Base-by-base conservation (phyloP, 805 yeast genomes). In the Suhomyces prunicola region DNA sequence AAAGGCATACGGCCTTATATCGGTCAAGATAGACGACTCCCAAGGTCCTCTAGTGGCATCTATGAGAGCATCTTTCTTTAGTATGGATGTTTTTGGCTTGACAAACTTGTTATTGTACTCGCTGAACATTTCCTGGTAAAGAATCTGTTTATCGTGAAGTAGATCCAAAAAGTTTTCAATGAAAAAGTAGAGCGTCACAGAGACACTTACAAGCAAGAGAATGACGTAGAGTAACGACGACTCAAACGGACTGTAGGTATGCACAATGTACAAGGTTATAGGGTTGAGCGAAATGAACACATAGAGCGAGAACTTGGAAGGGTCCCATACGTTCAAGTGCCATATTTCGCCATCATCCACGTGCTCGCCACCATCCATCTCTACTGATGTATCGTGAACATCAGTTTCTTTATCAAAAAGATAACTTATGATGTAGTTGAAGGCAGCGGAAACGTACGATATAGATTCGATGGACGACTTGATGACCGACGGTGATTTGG, bases 61-160 rank as follows among this genome's bases (percentile, higher is more conserved):
- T 5, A 86, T 74, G 22, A 80, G 73, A 5, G 80, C 90, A 58
- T 88, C 90, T 58, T 84, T 80, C 46, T 76, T 74, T 46, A 72
- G 66, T 9, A 76, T 75, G 7, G 82, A 73, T 2, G 81, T 68
- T 48, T 78, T 77, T 2, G 90, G 91, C 35, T 77, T 77, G 15
- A 86, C 86, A 56, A 76, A 81, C 63, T 88, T 87, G 29, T 76
- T 67, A 58, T 85, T 79, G 60, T 84, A 84, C 60, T 88, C 94
- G 36, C 77, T 78, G 54, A 84, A 71, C 56, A 82, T 80, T 61
- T 87, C 90, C 54, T 79, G 80, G 53, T 77, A 77, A 4, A 88
- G 63, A 7, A 86, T 71, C 50, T 81, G 82, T 56, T 84, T 85
- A 66, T 88, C 92, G 44, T 78, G 70, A 15, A 84, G 52, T 50